Evolutionary conservation across 140 eudicot species (phyloP), one percentile per base, ranked within the genome.

Genomic region (Erigeron philadelphicus): DNA sequence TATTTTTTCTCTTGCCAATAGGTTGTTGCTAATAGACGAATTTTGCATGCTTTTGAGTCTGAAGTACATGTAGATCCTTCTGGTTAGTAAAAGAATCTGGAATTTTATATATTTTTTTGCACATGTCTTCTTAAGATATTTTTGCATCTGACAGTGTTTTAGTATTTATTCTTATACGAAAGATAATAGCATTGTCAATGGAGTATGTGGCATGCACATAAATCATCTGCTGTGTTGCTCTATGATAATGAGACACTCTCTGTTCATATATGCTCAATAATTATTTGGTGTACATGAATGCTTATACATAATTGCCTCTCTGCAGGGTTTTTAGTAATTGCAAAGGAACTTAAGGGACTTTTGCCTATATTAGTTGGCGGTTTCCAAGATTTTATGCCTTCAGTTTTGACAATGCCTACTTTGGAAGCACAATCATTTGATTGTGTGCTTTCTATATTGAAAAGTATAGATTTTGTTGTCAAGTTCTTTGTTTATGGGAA

Each of bases 351-450:
- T 75, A 82, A 79, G 68, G 84, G 77, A 65, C 84, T 93, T 76
- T 68, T 93, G 80, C 94, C 88, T 21, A 70, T 88, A 78, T 77
- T 93, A 68, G 85, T 86, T 73, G 66, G 85, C 71, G 87, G 96
- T 72, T 80, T 89, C 61, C 84, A 86, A 61, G 98, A 86, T 58
- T 81, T 88, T 71, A 66, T 82, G 44, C 85, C 88, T 38, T 78
- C 77, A 76, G 58, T 76, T 70, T 75, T 78, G 61, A 74, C 82
- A 38, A 72, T 57, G 71, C 54, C 81, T 59, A 71, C 57, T 59
- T 80, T 89, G 60, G 98, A 92, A 76, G 72, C 81, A 70, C 95
- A 83, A 19, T 81, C 98, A 43, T 93, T 64, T 83, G 96, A 89
- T 57, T 89, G 96, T 77, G 81, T 93, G 86, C 87, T 79, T 43